Base-by-base conservation (phyloP, 768 basidiomycete species). In the Hypholoma sublateritium region DNA sequence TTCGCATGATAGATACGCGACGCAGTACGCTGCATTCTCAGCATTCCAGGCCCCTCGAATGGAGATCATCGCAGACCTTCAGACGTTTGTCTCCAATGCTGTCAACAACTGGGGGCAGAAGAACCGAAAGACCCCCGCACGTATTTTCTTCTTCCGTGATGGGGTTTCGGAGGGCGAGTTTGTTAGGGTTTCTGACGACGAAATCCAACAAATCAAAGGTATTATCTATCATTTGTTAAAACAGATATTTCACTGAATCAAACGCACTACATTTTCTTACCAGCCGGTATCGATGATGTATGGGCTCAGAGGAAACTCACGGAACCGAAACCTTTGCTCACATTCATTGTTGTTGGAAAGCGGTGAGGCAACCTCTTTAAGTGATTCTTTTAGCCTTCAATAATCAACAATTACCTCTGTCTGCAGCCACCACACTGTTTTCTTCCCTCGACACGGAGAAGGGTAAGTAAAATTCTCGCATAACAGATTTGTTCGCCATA, bases 321-420 rank as follows among this genome's bases (percentile, higher is more conserved):
- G 22, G 17, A 14, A 5, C 59, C 64, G 0, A 67, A 69, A 55
- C 83, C 85, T 0, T 69, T 66, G 1, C 17, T 88, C 0, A 79
- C 80, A 0, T 86, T 80, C 60, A 77, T 88, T 13, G 74, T 86
- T n/a, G 87, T 88, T 7, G 83, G 81, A 1, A 89, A 89, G 66
- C 70, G 86, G 49, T 87, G 84, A 32, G 48, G 84, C 82, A 39
- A 68, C 80, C 25, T 28, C 25, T 28, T n/a, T n/a, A n/a, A n/a
- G n/a, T n/a, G n/a, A 28, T 84, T 67, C 80, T 84, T 68, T 35
- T 79, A 80, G 0, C 48, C 54, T 4, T 28, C 45, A 19, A 32
- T 6, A 53, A 50, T 17, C 35, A 5, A 24, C 16, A 55, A 16
- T 34, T 1, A 47, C 28, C 5, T 28, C 32, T 32, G 28, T 32